phyloP scores from a whole-genome alignment of 176 grass and related monocot genomes.

The Chloris gayana region DNA sequence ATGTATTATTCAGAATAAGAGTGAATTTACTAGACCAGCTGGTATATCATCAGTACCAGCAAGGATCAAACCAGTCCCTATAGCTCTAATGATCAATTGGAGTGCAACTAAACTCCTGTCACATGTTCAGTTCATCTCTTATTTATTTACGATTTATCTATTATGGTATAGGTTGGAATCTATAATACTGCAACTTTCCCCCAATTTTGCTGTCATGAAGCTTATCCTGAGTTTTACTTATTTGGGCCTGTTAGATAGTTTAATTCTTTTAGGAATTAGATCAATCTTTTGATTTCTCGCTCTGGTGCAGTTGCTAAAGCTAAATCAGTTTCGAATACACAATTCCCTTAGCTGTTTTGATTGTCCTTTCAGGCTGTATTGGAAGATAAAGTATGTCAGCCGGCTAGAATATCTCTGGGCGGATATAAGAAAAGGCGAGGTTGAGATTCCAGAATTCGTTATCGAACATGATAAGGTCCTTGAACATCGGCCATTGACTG shows the following conservation, averaged over 20 bases:
- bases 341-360: not conserved
- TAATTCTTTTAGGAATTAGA: not conserved
- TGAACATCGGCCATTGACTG: conserved; percentile 92
- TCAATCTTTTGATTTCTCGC: not conserved
- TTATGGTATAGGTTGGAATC: not conserved
- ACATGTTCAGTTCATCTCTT: not conserved
- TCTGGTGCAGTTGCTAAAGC: not conserved
- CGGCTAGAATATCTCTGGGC: conserved; percentile 88
- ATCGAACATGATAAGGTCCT: conserved; percentile 73
- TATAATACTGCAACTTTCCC: not conserved
- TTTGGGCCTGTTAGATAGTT: not conserved
- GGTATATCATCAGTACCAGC: not conserved
- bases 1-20: not conserved
- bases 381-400: conserved; percentile 97
- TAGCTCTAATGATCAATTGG: not conserved
- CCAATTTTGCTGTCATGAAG: not conserved
- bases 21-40: not conserved
- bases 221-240: not conserved
- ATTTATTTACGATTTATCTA: not conserved
- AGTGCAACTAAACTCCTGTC: not conserved
- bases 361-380: conserved; percentile 72
- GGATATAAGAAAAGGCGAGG: conserved; percentile 71
- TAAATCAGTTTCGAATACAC: not conserved
- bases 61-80: not conserved
- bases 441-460: conserved; percentile 96